Base-by-base conservation (phyloP, 2,329 filamentous ascomycete species). In the Aspergillus floridensis region DNA sequence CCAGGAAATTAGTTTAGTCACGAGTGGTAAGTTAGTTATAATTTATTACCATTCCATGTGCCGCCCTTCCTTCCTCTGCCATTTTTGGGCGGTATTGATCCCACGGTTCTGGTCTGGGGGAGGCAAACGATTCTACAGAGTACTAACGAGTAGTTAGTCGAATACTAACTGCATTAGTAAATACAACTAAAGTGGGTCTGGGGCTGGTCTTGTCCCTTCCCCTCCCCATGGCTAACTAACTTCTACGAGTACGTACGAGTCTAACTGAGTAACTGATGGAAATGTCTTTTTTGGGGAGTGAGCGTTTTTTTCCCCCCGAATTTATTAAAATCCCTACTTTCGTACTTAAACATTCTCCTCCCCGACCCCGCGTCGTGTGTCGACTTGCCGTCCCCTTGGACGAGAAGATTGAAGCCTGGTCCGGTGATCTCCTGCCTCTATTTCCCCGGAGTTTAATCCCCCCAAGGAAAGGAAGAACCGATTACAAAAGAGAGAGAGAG, bases 301-400 rank as follows among this genome's bases (percentile, higher is more conserved):
- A 44, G 38, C 16, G 14, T 44, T 55, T 54, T 57, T 47, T 55
- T 19, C 16, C 58, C 19, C 31, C 49, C 31, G n/a, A 38, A 53
- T 29, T 58, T 16, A 21, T 24, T 38, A 49, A 35, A 29, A 29
- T 29, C 7, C 26, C 41, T 54, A 21, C n/a, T 31, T 41, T 16
- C 14, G 14, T 70, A 72, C 68, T 73, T 73, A 74, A 74, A 66
- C 65, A 60, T 66, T 66, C 65, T 60, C 62, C 52, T 65, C 63
- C 69, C 65, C 65, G 55, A 41, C 53, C 62, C 64, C 64, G 61
- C 54, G 59, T 62, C 62, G 66, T 55, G 54, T 56, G 63, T 65
- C 57, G 57, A 60, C 63, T 66, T 63, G 10, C 59, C 57, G 63
- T 59, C 62, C 61, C 57, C 49, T 63, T 65, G 65, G 63, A 66